These are phyloP conservation scores for Vinca major DNA, from an alignment of 305 asterid genomes.

Conservation along the genomic window DNA sequence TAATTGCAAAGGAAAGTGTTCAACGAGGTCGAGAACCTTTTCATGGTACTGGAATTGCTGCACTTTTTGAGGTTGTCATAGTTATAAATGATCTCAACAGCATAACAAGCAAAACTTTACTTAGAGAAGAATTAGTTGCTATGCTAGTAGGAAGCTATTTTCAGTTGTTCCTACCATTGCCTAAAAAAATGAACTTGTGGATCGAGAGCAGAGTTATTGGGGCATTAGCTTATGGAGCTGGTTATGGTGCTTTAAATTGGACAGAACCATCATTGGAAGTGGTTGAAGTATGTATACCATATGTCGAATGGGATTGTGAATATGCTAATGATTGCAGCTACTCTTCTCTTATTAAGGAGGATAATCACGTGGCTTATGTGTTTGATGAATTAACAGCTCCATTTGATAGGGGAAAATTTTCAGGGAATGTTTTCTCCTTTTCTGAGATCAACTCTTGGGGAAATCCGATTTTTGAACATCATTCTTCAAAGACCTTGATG, in stretches of 20 bases:
- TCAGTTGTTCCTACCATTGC: constrained; percentile 87
- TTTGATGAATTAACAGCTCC: too few relatives aligned
- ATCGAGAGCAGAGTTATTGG: constrained; percentile 97
- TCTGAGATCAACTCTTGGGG: too few relatives aligned
- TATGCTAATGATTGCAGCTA: constrained; percentile 75
- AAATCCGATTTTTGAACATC: too few relatives aligned
- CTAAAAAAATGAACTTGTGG: constrained; percentile 81
- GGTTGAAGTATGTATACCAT: constrained; percentile 94
- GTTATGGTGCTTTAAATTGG: constrained; percentile 97
- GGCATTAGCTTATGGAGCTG: constrained; percentile 92
- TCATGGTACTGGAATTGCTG: constrained; percentile 85
- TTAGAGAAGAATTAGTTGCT: constrained; percentile 93
- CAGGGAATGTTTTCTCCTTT: too few relatives aligned
- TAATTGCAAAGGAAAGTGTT: constrained; percentile 88
- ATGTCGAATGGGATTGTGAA: constrained; percentile 91
- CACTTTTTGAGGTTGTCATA: constrained; percentile 81
- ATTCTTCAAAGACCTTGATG: too few relatives aligned
- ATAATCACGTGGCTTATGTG: too few relatives aligned
- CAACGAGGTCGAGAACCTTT: constrained; percentile 95
- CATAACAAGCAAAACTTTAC: constrained; percentile 69
- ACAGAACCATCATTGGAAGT: constrained; percentile 95
- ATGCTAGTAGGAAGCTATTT: constrained; percentile 95
- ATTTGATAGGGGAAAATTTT: too few relatives aligned
- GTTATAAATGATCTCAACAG: constrained; percentile 76
- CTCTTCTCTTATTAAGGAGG: too few relatives aligned